Base-by-base conservation (phyloP, 2,329 filamentous ascomycete species). In the Neonectria punicea region DNA sequence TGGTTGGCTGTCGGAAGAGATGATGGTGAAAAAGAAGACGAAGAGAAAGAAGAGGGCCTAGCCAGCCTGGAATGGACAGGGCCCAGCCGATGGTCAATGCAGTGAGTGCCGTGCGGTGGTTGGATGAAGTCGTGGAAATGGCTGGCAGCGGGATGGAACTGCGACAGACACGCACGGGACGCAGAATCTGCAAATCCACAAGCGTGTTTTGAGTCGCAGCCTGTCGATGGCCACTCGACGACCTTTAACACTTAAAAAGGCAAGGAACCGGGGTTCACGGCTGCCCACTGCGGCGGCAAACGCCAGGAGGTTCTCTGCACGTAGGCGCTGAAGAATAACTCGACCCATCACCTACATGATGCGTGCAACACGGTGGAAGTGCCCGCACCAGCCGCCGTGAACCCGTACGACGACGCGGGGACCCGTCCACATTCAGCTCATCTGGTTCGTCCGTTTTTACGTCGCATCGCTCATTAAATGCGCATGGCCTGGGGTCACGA, bases 351-450 rank as follows among this genome's bases (percentile, higher is more conserved):
- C 34, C 34, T 36, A 36, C 34, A 34, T 34, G 32, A 34, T 10
- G 32, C 11, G 30, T 30, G 32, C 11, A 34, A 22, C 41, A 11
- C 30, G 46, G 28, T 44, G 13, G n/a, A 53, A 44, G 13, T 58
- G 50, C 9, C 55, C 55, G 50, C 55, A 57, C n/a, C 34, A 63
- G 44, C 54, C 60, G 49, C 58, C 43, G 34, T 44, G 54, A 50
- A 62, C 59, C 59, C 53, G 46, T 57, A 57, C 53, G 36, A 57
- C 53, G 36, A 62, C 46, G 53, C 53, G 14, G 39, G 41, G 53
- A 32, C 28, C 53, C 32, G 49, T 25, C 25, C 5, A 25, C 25
- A 6, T 25, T 25, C 25, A 25, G 25, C 5, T 25, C 25, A 25
- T 25, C 25, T 25, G 5, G 6, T 25, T 43, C 50, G 39, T 39